Evolutionary conservation across 2,329 filamentous ascomycete genomes (phyloP).

Genomic region (Emericellopsis atlantica): DNA sequence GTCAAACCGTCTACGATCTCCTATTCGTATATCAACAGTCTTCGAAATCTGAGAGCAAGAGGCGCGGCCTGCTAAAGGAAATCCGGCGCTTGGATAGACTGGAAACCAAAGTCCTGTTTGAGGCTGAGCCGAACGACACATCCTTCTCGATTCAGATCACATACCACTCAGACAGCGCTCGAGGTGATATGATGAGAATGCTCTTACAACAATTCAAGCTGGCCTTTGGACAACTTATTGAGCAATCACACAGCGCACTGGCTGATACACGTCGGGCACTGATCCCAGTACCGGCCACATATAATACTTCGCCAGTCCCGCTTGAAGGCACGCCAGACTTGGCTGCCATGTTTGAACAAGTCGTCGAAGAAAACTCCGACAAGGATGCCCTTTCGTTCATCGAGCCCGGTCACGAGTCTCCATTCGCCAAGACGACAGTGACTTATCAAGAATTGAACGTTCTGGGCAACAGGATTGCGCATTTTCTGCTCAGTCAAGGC

Average conservation of each 20-base stretch:
- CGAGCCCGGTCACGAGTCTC: constrained; percentile 11
- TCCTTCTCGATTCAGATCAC: constrained; percentile 31
- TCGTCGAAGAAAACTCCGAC: constrained; percentile 33
- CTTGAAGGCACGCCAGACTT: constrained; percentile 28
- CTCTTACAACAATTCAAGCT: constrained; percentile 50
- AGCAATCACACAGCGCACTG: constrained; percentile 8
- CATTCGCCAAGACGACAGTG: constrained; percentile 18
- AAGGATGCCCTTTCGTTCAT: constrained; percentile 55
- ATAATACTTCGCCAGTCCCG: constrained; percentile 9
- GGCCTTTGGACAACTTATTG: constrained; percentile 22
- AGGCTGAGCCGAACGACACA: constrained; percentile 52
- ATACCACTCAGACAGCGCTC: constrained; percentile 34
- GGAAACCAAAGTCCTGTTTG: constrained; percentile 65
- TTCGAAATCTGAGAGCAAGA: constrained; percentile 23
- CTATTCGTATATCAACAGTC: constrained; percentile 81
- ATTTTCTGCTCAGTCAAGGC: constrained; percentile 32
- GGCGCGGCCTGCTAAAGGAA: constrained; percentile 30
- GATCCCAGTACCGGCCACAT: no score
- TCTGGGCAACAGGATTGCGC: constrained; percentile 50
- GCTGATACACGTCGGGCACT: no score
- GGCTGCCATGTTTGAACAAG: constrained; percentile 38
- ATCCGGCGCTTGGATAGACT: constrained; percentile 54
- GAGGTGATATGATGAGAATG: constrained; percentile 37
- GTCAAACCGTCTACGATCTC: constrained; percentile 57
- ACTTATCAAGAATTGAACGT: constrained; percentile 55